A percentile compares a stretch with the other conserved stretches of the same genome.
These are phyloP conservation scores for Bombardia bombarda DNA, from an alignment of 495 filamentous ascomycete species.

Conservation along the genomic window DNA sequence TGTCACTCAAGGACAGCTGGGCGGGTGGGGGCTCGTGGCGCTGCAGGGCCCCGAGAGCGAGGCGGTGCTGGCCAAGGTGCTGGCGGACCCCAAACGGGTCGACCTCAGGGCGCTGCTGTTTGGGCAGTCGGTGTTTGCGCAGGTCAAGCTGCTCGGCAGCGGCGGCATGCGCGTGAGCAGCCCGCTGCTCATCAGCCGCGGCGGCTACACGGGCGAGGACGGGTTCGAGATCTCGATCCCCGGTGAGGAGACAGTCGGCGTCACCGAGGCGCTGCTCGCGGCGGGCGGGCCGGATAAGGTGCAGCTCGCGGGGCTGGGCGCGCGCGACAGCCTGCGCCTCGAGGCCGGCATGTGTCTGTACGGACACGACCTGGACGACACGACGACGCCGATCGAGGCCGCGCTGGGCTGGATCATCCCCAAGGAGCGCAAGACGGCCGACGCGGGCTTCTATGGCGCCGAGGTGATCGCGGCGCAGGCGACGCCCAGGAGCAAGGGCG, in stretches of 20 bases:
- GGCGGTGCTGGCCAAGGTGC: conserved; percentile 48
- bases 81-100: conserved; percentile 38
- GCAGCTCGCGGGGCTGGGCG: conserved; percentile 78
- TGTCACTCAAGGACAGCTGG: conserved; percentile 46
- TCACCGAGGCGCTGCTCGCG: conserved; percentile 56
- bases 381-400: conserved; percentile 79
- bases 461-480: conserved; percentile 66
- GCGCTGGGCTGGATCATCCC: conserved; percentile 79
- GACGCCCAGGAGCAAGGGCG: conserved; percentile 56
- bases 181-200: conserved; percentile 71
- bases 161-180: conserved; percentile 31
- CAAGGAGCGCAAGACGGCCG: conserved; percentile 59
- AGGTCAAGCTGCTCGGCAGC: conserved; percentile 34
- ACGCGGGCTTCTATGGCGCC: conserved; percentile 63
- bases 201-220: conserved; percentile 95
- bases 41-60: conserved; percentile 78
- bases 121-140: conserved; percentile 56
- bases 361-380: conserved; percentile 90
- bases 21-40: conserved; percentile 74
- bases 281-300: conserved; percentile 52
- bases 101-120: conserved; percentile 71
- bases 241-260: conserved; percentile 41
- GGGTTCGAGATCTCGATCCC: conserved; percentile 93
- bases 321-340: conserved; percentile 82
- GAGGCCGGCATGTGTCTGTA: conserved; percentile 98